Percentiles rank a stretch among this genome's conserved stretches.
Evolutionary conservation across 352 stramenopile genomes (phyloP).

Genomic region (Pythium scleroteichum): DNA sequence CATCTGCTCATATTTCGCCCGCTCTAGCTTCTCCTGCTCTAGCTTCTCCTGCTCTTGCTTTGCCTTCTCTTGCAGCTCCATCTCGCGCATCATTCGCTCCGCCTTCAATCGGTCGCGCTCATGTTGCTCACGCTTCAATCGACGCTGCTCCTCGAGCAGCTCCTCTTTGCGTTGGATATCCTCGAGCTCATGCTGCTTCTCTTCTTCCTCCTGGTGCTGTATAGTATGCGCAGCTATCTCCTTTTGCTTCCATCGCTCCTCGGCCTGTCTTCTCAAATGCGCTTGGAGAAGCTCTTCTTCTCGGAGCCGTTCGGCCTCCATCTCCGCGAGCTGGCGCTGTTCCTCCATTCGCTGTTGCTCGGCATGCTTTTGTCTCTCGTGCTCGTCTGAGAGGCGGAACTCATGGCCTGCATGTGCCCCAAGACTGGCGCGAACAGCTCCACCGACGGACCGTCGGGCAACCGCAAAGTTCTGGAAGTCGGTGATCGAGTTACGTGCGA

Average conservation of each 20-base stretch:
- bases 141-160: slow-evolving; percentile 62
- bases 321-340: slow-evolving; percentile 11
- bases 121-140: slow-evolving; percentile 71
- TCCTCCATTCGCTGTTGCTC: slow-evolving; percentile 16
- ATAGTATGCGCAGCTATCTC: neutral
- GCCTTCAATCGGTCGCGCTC: slow-evolving; percentile 52
- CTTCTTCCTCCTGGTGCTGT: slow-evolving; percentile 8
- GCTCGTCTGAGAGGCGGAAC: slow-evolving; percentile 37
- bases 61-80: slow-evolving; percentile 43
- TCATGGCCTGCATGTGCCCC: slow-evolving; percentile 31
- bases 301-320: slow-evolving; percentile 24
- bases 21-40: too few species aligned
- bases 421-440: slow-evolving; percentile 43
- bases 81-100: slow-evolving; percentile 38
- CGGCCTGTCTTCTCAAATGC: slow-evolving; percentile 22
- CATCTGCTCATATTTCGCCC: too few species aligned
- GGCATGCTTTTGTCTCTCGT: slow-evolving; percentile 15
- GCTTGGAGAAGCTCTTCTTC: slow-evolving; percentile 26
- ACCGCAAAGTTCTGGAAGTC: slow-evolving; percentile 85
- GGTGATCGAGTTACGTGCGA: slow-evolving; percentile 38
- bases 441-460: slow-evolving; percentile 36
- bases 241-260: slow-evolving; percentile 21
- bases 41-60: slow-evolving; percentile 41
- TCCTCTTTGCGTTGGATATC: slow-evolving; percentile 40
- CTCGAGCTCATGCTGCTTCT: slow-evolving; percentile 19